These are phyloP conservation scores for Anaeramoeba flamelloides DNA, from an alignment of 78 protist genomes.

Conservation along the genomic window DNA sequence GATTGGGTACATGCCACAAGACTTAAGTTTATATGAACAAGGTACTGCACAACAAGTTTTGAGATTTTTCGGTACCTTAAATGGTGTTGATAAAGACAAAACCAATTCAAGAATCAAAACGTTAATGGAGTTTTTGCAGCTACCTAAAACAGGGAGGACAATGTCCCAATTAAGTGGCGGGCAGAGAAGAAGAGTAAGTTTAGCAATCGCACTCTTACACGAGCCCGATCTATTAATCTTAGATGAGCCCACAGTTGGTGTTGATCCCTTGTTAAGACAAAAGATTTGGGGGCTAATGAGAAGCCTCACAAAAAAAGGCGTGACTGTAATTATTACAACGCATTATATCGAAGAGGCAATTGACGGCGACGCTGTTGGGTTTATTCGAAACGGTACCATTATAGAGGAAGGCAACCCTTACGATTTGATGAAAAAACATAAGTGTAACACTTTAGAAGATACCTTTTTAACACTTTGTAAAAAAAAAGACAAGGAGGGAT, in stretches of 20 bases:
- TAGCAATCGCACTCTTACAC: slow-evolving; percentile 35
- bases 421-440: too few species aligned
- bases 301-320: slow-evolving; percentile 11
- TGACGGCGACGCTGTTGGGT: too few species aligned
- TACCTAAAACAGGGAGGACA: neutral
- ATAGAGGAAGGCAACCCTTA: too few species aligned
- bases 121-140: too few species aligned
- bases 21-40: slow-evolving; percentile 26
- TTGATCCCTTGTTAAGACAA: slow-evolving; percentile 23
- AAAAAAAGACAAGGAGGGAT: too few species aligned
- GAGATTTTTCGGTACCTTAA: slow-evolving; percentile 15
- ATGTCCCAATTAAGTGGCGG: slow-evolving; percentile 31
- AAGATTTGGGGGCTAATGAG: slow-evolving; percentile 24
- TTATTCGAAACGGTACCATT: too few species aligned
- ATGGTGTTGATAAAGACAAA: slow-evolving; percentile 11
- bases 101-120: neutral
- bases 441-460: too few species aligned
- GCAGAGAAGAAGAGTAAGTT: slow-evolving; percentile 36
- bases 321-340: too few species aligned
- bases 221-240: slow-evolving; percentile 23
- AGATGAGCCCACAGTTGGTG: slow-evolving; percentile 45
- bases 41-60: slow-evolving; percentile 22
- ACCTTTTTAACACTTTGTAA: too few species aligned
- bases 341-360: too few species aligned
- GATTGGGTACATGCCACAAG: slow-evolving; percentile 47